Evolutionary conservation across 73 alveolate genomes (phyloP).

Genomic region (Symbiodinium natans): DNA sequence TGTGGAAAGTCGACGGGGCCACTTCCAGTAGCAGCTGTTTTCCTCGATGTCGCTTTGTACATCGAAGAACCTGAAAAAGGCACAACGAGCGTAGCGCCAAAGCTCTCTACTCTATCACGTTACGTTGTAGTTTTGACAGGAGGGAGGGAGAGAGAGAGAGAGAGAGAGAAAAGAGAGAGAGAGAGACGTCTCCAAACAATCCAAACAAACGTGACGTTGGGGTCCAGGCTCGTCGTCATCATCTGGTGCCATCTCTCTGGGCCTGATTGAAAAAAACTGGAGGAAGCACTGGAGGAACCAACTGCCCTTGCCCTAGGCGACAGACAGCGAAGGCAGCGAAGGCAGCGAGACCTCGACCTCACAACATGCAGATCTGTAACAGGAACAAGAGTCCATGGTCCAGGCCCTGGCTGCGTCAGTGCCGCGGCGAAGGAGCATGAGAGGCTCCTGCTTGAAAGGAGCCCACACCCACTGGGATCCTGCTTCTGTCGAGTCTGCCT

Average conservation of each 20-base stretch:
- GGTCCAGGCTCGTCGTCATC: neutral
- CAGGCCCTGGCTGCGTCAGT: neutral
- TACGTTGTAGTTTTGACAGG: no score
- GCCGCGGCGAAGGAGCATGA: conserved; percentile 51
- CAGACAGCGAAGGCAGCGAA: neutral
- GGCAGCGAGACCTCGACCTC: neutral
- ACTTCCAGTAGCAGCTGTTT: neutral
- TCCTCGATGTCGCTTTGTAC: conserved; percentile 77
- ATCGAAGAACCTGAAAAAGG: conserved; percentile 54
- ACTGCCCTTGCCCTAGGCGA: neutral
- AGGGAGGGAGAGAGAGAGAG: no score
- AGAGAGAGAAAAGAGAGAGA: no score
- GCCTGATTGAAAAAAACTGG: neutral
- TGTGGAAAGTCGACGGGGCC: neutral
- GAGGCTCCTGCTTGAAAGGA: conserved; percentile 18
- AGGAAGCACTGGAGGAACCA: neutral
- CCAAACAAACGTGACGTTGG: no score
- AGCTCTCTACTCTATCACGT: no score
- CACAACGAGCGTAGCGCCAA: neutral
- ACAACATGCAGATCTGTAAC: neutral
- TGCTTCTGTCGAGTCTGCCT: no score
- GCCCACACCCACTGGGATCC: neutral
- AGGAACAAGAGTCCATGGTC: neutral
- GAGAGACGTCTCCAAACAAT: no score
- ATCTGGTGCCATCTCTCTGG: neutral